A percentile compares a stretch with the other conserved stretches of the same genome.
These are phyloP conservation scores for Amanita subjunquillea DNA, from an alignment of 768 basidiomycete genomes.

Conservation along the genomic window DNA sequence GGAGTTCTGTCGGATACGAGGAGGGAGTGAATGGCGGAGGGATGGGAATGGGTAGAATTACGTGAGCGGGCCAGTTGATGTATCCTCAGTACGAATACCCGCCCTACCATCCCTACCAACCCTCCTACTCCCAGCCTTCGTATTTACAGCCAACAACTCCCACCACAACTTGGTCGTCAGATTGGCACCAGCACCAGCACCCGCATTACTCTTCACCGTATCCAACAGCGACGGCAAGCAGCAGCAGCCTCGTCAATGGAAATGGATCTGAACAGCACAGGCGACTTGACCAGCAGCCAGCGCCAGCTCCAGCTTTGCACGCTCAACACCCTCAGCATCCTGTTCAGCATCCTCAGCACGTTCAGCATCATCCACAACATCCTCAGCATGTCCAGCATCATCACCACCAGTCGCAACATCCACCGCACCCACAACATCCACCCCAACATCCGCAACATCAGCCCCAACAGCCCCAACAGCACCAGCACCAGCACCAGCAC, in stretches of 20 bases:
- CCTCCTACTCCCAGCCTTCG: neutral
- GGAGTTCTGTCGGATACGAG: neutral
- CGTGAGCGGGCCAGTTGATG: neutral
- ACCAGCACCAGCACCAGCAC: neutral
- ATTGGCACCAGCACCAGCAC: neutral
- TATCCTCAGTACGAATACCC: neutral
- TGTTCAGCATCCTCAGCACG: constrained; percentile 10
- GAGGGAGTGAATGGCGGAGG: neutral
- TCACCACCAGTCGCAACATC: constrained; percentile 6
- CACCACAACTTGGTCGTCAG: neutral
- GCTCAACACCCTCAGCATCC: constrained; percentile 15
- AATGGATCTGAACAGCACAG: neutral
- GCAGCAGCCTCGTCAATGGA: too few species aligned
- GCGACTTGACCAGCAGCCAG: constrained; percentile 8
- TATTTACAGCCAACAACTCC: neutral
- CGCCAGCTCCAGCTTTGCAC: constrained; percentile 10
- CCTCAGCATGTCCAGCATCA: constrained; percentile 4
- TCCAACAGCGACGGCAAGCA: neutral
- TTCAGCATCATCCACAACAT: constrained; percentile 13
- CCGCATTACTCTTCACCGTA: neutral
- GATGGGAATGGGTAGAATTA: neutral
- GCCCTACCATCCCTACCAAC: neutral
- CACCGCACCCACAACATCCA: constrained; percentile 1
- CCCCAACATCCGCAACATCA: too few species aligned
- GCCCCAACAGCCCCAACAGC: neutral